Conservation (phyloP, 2,329 filamentous ascomycete species). For the Ophiocordyceps camponoti-saundersi region DNA sequence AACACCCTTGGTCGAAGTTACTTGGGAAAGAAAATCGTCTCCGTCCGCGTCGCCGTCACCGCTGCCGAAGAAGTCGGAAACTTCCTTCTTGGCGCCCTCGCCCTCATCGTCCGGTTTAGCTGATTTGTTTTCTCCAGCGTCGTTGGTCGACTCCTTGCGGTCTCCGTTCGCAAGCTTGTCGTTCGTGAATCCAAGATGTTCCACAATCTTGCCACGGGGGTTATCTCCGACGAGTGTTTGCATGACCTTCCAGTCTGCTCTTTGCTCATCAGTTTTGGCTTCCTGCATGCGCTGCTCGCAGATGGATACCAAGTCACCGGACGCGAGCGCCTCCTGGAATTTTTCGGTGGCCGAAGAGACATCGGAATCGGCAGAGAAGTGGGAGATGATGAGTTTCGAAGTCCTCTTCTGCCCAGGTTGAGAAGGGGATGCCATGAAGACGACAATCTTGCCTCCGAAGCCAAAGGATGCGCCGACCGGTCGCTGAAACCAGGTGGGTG, state of each 20-base stretch:
- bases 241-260: constrained; percentile 90
- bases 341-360: constrained; percentile 71
- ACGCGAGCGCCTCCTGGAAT: constrained; percentile 69
- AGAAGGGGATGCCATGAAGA: constrained; percentile 43
- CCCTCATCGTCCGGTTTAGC: constrained; percentile 14
- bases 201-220: constrained; percentile 69
- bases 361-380: constrained; percentile 75
- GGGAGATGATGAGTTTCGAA: constrained; percentile 69
- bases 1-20: constrained; percentile 76
- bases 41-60: constrained; percentile 47
- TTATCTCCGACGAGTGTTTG: constrained; percentile 73
- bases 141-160: constrained; percentile 9
- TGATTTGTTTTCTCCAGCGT: constrained; percentile 11
- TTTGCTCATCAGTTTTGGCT: constrained; percentile 76
- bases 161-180: constrained; percentile 35
- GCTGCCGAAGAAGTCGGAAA: constrained; percentile 69
- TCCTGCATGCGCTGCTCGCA: constrained; percentile 63
- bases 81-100: constrained; percentile 38
- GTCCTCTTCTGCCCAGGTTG: constrained; percentile 45
- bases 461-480: constrained; percentile 81
- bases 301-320: constrained; percentile 60
- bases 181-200: constrained; percentile 76
- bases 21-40: constrained; percentile 73
- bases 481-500: constrained; percentile 80
- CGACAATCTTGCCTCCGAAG: constrained; percentile 83